Evolutionary conservation across 2,329 filamentous ascomycete species (phyloP), one percentile per base, ranked within the genome.

Genomic region (Stagonosporopsis rhizophila): DNA sequence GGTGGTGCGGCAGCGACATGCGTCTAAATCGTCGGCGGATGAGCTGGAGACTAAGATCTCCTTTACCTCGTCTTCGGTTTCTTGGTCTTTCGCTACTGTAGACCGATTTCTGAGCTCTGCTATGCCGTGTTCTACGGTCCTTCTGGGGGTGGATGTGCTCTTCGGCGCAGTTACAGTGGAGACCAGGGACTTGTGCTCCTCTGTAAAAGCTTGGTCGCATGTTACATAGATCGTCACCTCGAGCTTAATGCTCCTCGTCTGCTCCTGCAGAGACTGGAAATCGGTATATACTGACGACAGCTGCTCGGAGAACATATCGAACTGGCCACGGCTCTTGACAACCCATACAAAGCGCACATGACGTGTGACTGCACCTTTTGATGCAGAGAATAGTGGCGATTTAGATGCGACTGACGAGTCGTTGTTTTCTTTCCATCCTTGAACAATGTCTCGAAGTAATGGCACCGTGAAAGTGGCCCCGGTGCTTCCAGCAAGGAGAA

Each of bases 401-500:
- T 17, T 45, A 2, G 47, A 20, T 8, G 38, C 22, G 37, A 46
- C 12, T 5, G 48, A 34, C 37, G 50, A 44, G 23, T 27, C 66
- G 28, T 58, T 52, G 30, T 64, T 74, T 35, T 78, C 74, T 40
- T 65, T 68, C 78, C 78, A 83, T 22, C 71, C 75, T n/a, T 77
- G 72, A 1, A 86, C 72, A n/a, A 87, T 74, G 46, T 86, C 81
- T 23, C 84, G 79, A 32, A 87, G 74, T 2, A 86, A 68, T 0
- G 86, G 85, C 11, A 85, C 66, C 0, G 80, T 83, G 62, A 85
- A 88, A 0, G 84, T 84, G 22, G 82, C 82, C 2, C 87, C 87
- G 41, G 83, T 87, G 17, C 83, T 83, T 20, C 85, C 85, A 7
- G 85, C 84, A 8, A 88, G 73, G 0, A 89, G 70, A 0, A 88